phyloP scores from a whole-genome alignment of 345 rosid genomes.

The Hirschfeldia incana region DNA sequence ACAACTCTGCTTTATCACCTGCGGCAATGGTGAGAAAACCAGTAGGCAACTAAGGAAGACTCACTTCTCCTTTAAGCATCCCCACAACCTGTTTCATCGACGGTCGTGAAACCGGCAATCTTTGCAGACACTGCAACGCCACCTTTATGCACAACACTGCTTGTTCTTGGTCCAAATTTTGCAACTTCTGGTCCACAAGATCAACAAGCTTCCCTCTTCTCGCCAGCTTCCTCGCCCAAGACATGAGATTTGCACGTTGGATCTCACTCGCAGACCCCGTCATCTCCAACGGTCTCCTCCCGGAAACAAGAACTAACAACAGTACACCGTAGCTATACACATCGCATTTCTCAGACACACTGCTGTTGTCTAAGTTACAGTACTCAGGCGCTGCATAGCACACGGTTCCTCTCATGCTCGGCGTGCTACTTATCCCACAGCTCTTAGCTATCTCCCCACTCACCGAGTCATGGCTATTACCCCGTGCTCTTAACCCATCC shows the following conservation, averaged over 20 bases:
- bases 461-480: constrained; percentile 65
- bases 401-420: constrained; percentile 97
- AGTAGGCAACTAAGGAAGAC: constrained; percentile 65
- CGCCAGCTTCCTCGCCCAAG: constrained; percentile 92
- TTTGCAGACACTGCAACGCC: constrained; percentile 84
- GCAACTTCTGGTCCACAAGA: constrained; percentile 70
- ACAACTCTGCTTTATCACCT: constrained; percentile 48
- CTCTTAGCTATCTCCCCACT: constrained; percentile 79
- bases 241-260: constrained; percentile 83
- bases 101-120: constrained; percentile 69
- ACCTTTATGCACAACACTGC: constrained; percentile 77
- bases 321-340: constrained; percentile 92
- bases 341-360: constrained; percentile 81
- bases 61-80: constrained; percentile 66
- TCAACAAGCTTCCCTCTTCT: constrained; percentile 77
- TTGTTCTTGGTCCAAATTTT: constrained; percentile 63
- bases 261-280: constrained; percentile 81
- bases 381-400: constrained; percentile 94
- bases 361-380: constrained; percentile 48
- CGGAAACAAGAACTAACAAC: constrained; percentile 74
- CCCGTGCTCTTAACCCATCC: constrained; percentile 60
- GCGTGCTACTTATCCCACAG: constrained; percentile 88
- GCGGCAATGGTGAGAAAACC: constrained; percentile 85
- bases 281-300: constrained; percentile 90
- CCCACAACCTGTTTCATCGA: constrained; percentile 78